Evolutionary conservation across 169 alveolate species (phyloP), one percentile per base, ranked within the genome.

Genomic region (Miamiensis avidus): DNA sequence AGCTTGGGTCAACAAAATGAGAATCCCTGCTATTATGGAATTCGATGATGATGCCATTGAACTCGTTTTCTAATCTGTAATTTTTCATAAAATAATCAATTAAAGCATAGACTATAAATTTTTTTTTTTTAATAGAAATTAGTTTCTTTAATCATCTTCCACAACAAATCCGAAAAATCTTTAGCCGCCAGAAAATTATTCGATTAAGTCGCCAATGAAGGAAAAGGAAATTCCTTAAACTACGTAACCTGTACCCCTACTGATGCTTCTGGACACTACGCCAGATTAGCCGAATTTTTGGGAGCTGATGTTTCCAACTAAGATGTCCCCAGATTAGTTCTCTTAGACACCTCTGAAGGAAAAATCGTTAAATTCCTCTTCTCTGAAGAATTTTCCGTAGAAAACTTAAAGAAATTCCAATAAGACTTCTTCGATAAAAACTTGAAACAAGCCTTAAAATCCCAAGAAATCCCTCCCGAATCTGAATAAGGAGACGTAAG

Each of bases 381-480:
- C 32, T 93, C 93, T 65, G 84, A 81, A 31, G 69, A 49, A 49
- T 32, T 93, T 64, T 83, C 95, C 6, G 89, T 84, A 49, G 93
- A 91, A 25, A 79, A 84, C 64, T 11, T 96, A 72, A 77, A 79
- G 34, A 81, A 83, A 78, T 95, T 97, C 93, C 83, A 96, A 82
- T 85, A 94, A 75, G 95, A 94, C 29, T 98, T 95, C 82, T 89
- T 93, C 16, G 94, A 89, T 29, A 97, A 97, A 34, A 94, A 89
- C 86, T 91, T 96, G 83, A 88, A 92, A 86, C 93, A 94, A 31
- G 85, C 92, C 87, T 93, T 97, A 83, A 97, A 97, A 94, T 93
- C 98, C 29, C 98, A 97, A 87, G 98, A 97, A 4, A 82, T 91
- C 75, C 99, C 99, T 30, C 96, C 91, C 28, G 88, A 88, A 25